These are phyloP conservation scores for Cytospora piceae DNA, from an alignment of 2,329 filamentous ascomycete genomes.

Conservation along the genomic window DNA sequence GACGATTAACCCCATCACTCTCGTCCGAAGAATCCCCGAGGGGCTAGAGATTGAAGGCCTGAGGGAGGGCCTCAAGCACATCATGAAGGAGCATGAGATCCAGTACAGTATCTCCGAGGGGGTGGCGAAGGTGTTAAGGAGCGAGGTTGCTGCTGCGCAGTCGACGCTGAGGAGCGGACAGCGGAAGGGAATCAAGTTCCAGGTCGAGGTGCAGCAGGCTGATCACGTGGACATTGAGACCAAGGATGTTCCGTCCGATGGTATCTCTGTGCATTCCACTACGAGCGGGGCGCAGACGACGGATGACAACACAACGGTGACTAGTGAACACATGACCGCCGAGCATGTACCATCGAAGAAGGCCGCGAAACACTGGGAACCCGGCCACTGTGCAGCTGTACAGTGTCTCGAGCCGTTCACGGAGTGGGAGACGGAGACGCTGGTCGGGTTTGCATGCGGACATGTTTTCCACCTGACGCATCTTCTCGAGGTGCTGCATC, in stretches of 20 bases:
- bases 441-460: conserved; percentile 81
- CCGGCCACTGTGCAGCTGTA: conserved; percentile 60
- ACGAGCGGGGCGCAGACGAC: conserved; percentile 29
- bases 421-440: conserved; percentile 68
- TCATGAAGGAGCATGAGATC: conserved; percentile 95
- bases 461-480: conserved; percentile 81
- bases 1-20: conserved; percentile 86
- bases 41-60: conserved; percentile 91
- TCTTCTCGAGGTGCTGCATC: conserved; percentile 59
- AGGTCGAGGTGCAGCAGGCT: conserved; percentile 59
- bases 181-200: conserved; percentile 85
- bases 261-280: conserved; percentile 23
- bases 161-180: conserved; percentile 78
- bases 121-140: conserved; percentile 81
- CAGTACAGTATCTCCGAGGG: conserved; percentile 91
- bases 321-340: conserved; percentile 10
- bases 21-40: conserved; percentile 89
- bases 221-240: conserved; percentile 49
- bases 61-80: conserved; percentile 82
- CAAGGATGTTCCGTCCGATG: conserved; percentile 43
- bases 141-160: conserved; percentile 86
- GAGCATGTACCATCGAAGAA: conserved; percentile 36
- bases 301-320: conserved; percentile 24
- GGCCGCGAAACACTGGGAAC: conserved; percentile 42
- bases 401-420: conserved; percentile 60